These are phyloP conservation scores for Crithidia bombi DNA, from an alignment of 208 protist genomes.

Conservation along the genomic window DNA sequence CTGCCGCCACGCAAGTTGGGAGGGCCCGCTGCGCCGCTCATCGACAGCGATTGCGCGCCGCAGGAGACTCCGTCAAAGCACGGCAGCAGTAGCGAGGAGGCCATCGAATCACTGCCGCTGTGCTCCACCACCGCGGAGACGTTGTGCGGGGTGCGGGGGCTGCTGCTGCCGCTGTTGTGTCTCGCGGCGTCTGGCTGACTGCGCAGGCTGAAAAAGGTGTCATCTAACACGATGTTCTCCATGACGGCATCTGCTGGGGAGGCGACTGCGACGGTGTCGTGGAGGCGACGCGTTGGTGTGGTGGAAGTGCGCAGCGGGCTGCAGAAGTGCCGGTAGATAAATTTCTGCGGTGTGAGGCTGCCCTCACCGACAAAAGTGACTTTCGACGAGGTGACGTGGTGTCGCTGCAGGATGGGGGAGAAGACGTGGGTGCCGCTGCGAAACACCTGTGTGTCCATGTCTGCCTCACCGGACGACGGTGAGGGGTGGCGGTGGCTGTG, in stretches of 20 bases:
- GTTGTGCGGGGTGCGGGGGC: constrained; percentile 15
- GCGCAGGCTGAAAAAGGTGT: constrained; percentile 11
- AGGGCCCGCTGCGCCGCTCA: neutral
- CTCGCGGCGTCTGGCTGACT: neutral
- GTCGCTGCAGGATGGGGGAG: constrained; percentile 10
- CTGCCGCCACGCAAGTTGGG: neutral
- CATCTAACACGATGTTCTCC: neutral
- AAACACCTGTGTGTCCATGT: constrained; percentile 28
- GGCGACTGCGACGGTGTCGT: neutral
- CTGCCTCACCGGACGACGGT: neutral
- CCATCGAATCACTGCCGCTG: constrained; percentile 3
- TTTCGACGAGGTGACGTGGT: neutral
- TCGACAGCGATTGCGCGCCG: neutral
- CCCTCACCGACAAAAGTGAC: neutral
- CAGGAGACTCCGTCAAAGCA: neutral
- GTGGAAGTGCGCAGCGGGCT: neutral
- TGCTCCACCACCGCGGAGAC: neutral
- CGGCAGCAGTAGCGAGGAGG: constrained; percentile 4
- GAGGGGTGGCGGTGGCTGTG: constrained; percentile 3
- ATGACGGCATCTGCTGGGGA: neutral
- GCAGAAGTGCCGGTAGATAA: neutral
- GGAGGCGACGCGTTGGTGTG: neutral
- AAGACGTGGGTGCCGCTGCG: constrained; percentile 1
- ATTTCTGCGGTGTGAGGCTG: neutral
- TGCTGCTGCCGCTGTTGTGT: neutral